Percentiles rank a stretch among this genome's conserved stretches.
phyloP scores from a whole-genome alignment of 176 grass and related monocot genomes.

The Rhynchospora pubera region DNA sequence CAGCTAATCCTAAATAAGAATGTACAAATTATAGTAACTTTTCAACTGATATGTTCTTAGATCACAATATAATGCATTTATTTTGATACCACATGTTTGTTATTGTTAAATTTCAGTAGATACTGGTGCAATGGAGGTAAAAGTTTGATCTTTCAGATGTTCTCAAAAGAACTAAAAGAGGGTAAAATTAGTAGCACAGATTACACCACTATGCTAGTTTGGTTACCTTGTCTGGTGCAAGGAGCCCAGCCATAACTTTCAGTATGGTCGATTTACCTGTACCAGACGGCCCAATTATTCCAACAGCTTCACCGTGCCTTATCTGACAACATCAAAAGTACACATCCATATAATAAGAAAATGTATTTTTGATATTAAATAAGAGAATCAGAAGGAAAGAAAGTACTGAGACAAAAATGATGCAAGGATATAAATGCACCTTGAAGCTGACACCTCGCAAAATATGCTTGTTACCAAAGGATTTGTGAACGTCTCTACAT shows the following conservation, averaged over 20 bases:
- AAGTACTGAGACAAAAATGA: not conserved
- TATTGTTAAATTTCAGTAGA: not conserved
- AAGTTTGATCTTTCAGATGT: not conserved
- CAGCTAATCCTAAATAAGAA: not conserved
- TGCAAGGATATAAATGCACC: conserved; percentile 31
- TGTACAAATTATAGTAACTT: not conserved
- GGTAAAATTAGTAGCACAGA: not conserved
- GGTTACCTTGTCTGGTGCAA: conserved; percentile 68
- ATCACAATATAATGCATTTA: not conserved
- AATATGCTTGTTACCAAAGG: conserved; percentile 82
- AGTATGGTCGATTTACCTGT: conserved; percentile 96
- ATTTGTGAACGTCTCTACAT: conserved; percentile 89
- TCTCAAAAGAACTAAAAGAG: not conserved
- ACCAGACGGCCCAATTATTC: conserved; percentile 93
- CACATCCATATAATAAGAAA: not conserved
- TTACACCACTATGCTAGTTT: not conserved
- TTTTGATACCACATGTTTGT: not conserved
- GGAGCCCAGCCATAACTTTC: conserved; percentile 93
- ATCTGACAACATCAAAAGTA: conserved; percentile 41
- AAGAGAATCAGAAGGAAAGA: not conserved
- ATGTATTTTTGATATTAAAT: not conserved
- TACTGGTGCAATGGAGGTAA: not conserved
- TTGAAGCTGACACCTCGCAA: conserved; percentile 86
- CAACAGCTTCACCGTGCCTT: conserved; percentile 93
- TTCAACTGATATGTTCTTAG: not conserved